Percentiles rank a stretch among this genome's conserved stretches.
Conservation (phyloP, 2,329 filamentous ascomycete genomes). For the Aspergillus tanneri region DNA sequence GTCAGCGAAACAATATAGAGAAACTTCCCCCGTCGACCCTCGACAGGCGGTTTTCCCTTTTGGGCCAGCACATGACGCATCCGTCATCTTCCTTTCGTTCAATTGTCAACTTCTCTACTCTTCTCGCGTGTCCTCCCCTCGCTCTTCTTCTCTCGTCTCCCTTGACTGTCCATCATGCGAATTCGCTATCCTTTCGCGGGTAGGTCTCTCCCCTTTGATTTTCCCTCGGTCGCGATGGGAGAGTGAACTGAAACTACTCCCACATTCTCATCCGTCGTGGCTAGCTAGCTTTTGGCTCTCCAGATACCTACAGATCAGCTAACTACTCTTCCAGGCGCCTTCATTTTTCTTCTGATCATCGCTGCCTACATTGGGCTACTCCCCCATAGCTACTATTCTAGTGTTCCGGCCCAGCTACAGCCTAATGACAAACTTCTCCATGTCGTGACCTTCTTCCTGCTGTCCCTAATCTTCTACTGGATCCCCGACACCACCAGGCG, state of each 20-base stretch:
- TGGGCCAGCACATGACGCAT: constrained; percentile 27
- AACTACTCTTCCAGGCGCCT: constrained; percentile 56
- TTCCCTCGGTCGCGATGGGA: neutral
- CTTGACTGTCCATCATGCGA: constrained; percentile 59
- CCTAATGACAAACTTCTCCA: constrained; percentile 92
- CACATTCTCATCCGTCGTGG: neutral
- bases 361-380: constrained; percentile 80
- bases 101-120: too few relatives aligned
- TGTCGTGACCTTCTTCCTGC: constrained; percentile 80
- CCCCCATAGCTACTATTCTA: constrained; percentile 40
- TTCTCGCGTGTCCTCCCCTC: neutral
- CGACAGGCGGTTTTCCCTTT: neutral
- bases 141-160: neutral
- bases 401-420: constrained; percentile 48
- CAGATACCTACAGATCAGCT: constrained; percentile 15
- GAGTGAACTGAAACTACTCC: neutral
- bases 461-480: constrained; percentile 91
- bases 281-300: too few relatives aligned
- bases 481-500: constrained; percentile 87
- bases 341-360: constrained; percentile 65
- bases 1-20: neutral
- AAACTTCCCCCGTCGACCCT: neutral
- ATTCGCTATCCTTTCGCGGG: constrained; percentile 87
- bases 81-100: constrained; percentile 10
- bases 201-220: constrained; percentile 46